Base-by-base conservation (phyloP, 257 asterid genomes). In the Lycium ferocissimum region DNA sequence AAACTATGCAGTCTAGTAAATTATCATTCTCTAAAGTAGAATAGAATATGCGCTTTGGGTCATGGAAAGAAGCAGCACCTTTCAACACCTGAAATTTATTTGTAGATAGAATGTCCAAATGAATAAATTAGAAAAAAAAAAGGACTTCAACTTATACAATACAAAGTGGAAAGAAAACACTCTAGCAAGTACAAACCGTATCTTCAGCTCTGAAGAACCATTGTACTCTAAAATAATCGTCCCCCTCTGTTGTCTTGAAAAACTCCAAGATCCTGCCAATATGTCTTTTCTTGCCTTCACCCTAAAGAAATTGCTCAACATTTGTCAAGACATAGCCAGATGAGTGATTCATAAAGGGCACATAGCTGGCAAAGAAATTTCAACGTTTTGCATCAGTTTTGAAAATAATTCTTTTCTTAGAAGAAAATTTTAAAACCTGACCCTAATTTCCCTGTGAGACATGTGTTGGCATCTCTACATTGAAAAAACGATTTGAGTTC, bases 151-250 rank as follows among this genome's bases (percentile, higher is more conserved):
- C 15, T 70, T 81, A 87, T 4, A 38, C 78, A 35, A 61, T 73
- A 76, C 75, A 84, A 80, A 35, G 45, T 81, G 85, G 53, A 20
- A 54, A 69, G 17, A 57, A 79, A 38, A 49, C 20, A n/a, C 15
- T 14, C n/a, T 35, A 59, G 14, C 38, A 26, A 72, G n/a, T 56
- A 92, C 97, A 54, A 79, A 94, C 98, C 89, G 99, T 96, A 85
- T 96, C 98, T 90, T 93, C 95, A 6, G 98, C 98, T 90, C 94
- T 90, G 91, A 84, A 96, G 87, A 93, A 96, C 99, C 99, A 96
- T 81, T 94, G 99, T 72, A 96, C 97, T 88, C 99, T 88, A 83
- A 93, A 96, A 89, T 93, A 94, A 79, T 96, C 98, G 83, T 90
- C 94, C 80, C 93, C 98, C 43, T 89, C 95, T 18, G 83, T 82